Evolutionary conservation across 192 early-diverging fungal genomes (phyloP).

Genomic region (Geranomyces variabilis): DNA sequence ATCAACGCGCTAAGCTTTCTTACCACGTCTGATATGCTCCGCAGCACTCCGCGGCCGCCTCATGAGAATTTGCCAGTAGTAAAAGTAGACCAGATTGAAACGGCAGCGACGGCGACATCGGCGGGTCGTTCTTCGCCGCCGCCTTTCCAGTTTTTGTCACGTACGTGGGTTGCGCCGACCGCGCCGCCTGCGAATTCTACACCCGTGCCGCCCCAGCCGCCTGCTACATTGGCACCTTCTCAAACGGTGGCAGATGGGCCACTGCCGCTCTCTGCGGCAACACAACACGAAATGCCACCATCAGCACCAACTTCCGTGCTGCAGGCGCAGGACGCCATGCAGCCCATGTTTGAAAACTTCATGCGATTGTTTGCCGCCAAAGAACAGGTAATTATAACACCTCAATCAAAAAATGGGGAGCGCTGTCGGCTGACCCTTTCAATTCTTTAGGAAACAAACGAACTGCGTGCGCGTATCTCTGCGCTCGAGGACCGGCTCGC

Average conservation of each 20-base stretch:
- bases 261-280: too few relatives aligned
- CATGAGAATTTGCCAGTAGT: background rate
- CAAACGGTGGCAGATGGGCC: too few relatives aligned
- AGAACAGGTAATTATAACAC: constrained; percentile 10
- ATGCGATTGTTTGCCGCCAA: constrained; percentile 28
- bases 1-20: background rate
- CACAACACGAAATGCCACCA: background rate
- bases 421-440: background rate
- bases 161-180: constrained; percentile 30
- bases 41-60: background rate
- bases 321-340: background rate
- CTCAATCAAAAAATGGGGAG: background rate
- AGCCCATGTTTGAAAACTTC: constrained; percentile 26
- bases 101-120: too few relatives aligned
- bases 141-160: constrained; percentile 14
- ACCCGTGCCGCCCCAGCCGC: background rate
- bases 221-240: background rate
- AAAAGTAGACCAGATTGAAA: background rate
- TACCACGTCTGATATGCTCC: background rate
- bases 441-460: background rate
- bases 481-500: background rate
- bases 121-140: too few relatives aligned
- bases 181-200: constrained; percentile 27
- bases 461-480: background rate
- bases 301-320: background rate